These are phyloP conservation scores for Dioscorea cayenensis DNA, from an alignment of 116 monocot species.

Conservation along the genomic window DNA sequence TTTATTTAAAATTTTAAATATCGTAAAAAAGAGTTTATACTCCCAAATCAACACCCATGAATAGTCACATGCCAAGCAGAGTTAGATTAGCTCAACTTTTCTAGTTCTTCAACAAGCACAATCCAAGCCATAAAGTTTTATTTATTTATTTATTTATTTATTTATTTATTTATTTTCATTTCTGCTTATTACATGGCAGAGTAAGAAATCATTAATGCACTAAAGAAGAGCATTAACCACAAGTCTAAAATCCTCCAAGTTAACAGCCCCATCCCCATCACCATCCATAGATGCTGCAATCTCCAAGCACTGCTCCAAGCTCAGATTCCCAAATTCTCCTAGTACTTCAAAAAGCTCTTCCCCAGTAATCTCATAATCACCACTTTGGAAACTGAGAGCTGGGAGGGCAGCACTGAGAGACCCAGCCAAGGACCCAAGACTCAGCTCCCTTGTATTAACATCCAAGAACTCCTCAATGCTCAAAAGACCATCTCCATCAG, in stretches of 20 bases:
- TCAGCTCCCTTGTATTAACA: slow-evolving; percentile 21
- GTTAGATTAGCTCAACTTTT: no score
- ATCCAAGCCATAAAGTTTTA: no score
- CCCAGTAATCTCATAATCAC: slow-evolving; percentile 16
- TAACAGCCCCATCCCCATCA: slow-evolving; percentile 22
- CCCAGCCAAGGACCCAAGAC: slow-evolving; percentile 13
- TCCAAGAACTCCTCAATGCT: slow-evolving; percentile 34
- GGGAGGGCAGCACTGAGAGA: slow-evolving; percentile 20
- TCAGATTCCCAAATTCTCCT: slow-evolving; percentile 8
- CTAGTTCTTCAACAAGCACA: no score
- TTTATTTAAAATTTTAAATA: no score
- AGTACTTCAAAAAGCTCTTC: slow-evolving; percentile 35
- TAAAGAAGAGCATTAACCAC: slow-evolving; percentile 24
- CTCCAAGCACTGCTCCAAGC: slow-evolving; percentile 36
- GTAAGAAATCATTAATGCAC: no score
- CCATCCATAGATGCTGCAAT: slow-evolving; percentile 31
- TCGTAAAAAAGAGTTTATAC: no score
- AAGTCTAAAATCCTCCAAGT: slow-evolving; percentile 14
- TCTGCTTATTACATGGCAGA: no score
- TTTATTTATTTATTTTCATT: no score
- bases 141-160: no score
- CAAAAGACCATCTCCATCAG: slow-evolving; percentile 20
- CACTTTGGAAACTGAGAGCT: slow-evolving; percentile 9
- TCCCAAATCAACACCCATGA: no score
- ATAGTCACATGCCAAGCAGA: no score